Conservation (phyloP, 331 rosid genomes). For the Prunus yedoensis region DNA sequence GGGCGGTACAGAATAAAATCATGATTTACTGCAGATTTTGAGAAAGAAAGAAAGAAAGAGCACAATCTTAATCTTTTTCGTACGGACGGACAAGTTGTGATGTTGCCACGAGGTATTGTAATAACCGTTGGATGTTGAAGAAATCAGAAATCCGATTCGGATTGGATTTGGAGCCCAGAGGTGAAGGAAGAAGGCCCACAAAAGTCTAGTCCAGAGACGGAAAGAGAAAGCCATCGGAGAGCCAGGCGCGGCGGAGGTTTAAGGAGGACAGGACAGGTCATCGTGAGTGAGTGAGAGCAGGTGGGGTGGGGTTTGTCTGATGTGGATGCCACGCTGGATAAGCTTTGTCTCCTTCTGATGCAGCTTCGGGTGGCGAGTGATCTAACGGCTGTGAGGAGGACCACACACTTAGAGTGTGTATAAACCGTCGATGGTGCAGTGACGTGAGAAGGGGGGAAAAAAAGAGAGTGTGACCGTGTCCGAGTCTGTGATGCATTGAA, state of each 20-base stretch:
- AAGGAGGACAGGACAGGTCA: background rate
- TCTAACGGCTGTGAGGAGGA: constrained; percentile 28
- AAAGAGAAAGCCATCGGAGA: constrained; percentile 13
- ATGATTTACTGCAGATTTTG: too few species aligned
- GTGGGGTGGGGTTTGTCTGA: background rate
- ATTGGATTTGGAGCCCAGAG: too few species aligned
- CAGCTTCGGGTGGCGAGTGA: background rate
- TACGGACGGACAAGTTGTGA: background rate
- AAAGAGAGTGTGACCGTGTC: background rate
- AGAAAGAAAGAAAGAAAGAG: background rate
- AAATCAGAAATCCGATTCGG: background rate
- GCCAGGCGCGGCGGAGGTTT: constrained; percentile 1
- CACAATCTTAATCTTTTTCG: background rate
- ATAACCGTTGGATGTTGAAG: constrained; percentile 1
- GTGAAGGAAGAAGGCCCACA: too few species aligned
- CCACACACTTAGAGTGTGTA: background rate
- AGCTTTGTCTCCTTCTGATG: background rate
- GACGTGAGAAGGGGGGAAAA: constrained; percentile 16
- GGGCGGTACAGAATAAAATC: too few species aligned
- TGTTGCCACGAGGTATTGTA: constrained; percentile 3
- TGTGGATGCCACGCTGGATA: constrained; percentile 28
- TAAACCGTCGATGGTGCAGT: constrained; percentile 21
- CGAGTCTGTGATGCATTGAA: background rate
- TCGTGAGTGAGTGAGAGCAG: background rate
- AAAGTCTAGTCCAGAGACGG: background rate